Percentiles rank a stretch among this genome's conserved stretches.
Conservation (phyloP, 1,284 basidiomycete species). For the Sutorius eximius region DNA sequence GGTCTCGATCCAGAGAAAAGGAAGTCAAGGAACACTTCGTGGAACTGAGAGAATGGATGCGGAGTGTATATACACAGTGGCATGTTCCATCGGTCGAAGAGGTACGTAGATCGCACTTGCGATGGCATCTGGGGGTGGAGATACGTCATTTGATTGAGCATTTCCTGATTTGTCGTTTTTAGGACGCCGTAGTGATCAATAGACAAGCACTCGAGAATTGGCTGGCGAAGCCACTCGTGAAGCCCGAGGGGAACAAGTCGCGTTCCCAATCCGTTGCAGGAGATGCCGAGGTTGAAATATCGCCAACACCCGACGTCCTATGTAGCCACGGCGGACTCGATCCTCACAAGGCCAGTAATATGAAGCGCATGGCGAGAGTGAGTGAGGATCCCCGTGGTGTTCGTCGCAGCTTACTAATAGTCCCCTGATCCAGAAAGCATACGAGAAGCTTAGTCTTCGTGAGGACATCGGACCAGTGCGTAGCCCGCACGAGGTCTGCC, state of each 20-base stretch:
- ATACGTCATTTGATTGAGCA: conserved; percentile 9
- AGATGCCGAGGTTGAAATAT: conserved; percentile 14
- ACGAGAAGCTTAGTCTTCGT: conserved; percentile 43
- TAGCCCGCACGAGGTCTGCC: conserved; percentile 56
- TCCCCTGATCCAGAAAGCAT: conserved; percentile 43
- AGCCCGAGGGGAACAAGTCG: conserved; percentile 23
- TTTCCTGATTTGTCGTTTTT: conserved; percentile 10
- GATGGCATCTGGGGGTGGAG: conserved; percentile 7
- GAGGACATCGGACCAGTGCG: conserved; percentile 51
- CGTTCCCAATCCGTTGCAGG: conserved; percentile 20
- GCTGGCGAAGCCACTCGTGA: conserved; percentile 46
- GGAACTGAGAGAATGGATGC: conserved; percentile 51
- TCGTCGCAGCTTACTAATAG: not conserved
- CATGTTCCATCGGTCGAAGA: conserved; percentile 46
- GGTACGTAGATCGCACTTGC: conserved; percentile 36
- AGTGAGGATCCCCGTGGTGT: conserved; percentile 19
- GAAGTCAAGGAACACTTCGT: conserved; percentile 46
- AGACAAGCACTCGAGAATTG: conserved; percentile 60
- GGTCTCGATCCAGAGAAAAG: conserved; percentile 41
- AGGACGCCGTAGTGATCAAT: conserved; percentile 62
- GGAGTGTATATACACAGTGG: conserved; percentile 66
- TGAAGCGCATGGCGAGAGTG: conserved; percentile 61
- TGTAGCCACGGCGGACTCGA: conserved; percentile 62
- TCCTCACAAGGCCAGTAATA: conserved; percentile 53
- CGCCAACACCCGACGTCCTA: conserved; percentile 43